Evolutionary conservation across 179 eudicot species (phyloP), one percentile per base, ranked within the genome.

Genomic region (Spinacia oleracea): DNA sequence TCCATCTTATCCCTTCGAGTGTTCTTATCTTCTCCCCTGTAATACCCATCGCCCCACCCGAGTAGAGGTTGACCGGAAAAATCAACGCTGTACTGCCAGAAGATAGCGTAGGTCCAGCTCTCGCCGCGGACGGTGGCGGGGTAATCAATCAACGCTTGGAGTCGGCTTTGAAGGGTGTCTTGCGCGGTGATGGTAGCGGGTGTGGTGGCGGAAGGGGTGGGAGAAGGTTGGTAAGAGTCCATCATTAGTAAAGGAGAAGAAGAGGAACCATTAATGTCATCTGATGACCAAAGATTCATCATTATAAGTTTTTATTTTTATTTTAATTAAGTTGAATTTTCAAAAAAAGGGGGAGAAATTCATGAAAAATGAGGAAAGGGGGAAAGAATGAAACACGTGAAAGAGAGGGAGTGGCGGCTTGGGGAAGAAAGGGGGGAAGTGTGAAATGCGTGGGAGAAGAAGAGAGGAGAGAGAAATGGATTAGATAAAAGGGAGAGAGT

Each of bases 61-160:
- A 96, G 81, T 1, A 88, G 15, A 1, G 87, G 35, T 8, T 82
- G 82, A 18, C 84, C 85, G 56, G 88, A 10, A 70, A 69, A 80
- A 35, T 85, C 91, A 5, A 80, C 73, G 29, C 74, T 78, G 55
- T 83, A 83, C 72, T 93, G 97, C 99, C 99, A 96, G 88, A 93
- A 96, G 51, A 96, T 94, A 20, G 98, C 99, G 83, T 96, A 96
- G 8, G 97, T 90, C 99, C 99, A 96, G 78, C 71, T 77, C 77
- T 88, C 87, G 0, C 80, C 48, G 31, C 16, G 45, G 9, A 45
- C 0, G 73, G 73, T 8, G 23, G 74, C 70, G 0, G 93, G 89
- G 9, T 81, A 81, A 9, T 95, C 98, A 45, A 93, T 90, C 12
- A 95, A 59, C 4, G 93, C 73, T 46, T 91, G 96, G 5, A 96